phyloP scores from a whole-genome alignment of 192 early-diverging fungal genomes.

The Spizellomyces punctatus region DNA sequence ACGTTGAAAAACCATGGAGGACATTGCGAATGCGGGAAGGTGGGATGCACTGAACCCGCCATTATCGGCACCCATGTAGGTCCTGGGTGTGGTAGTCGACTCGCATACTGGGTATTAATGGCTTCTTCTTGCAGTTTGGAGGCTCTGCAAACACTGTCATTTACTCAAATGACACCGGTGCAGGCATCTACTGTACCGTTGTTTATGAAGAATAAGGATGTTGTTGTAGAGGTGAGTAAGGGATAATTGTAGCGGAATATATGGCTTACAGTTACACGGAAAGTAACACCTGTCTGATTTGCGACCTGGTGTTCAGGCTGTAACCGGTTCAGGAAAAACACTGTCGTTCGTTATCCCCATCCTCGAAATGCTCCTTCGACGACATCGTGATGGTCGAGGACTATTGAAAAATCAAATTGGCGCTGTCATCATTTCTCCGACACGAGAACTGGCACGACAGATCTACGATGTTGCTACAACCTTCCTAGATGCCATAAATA shows the following conservation, averaged over 20 bases:
- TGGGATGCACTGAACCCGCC: constrained; percentile 67
- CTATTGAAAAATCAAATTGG: constrained; percentile 79
- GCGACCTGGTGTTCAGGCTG: constrained; percentile 57
- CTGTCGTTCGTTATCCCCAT: constrained; percentile 90
- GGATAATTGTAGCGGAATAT: not conserved
- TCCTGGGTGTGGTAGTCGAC: not conserved
- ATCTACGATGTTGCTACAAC: constrained; percentile 72
- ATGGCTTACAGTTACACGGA: no score
- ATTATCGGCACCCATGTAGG: constrained; percentile 56
- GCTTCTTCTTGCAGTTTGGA: constrained; percentile 13
- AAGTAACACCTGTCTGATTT: not conserved
- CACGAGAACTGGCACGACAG: constrained; percentile 87
- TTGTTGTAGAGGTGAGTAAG: constrained; percentile 78
- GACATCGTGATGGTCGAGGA: constrained; percentile 50
- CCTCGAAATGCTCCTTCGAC: constrained; percentile 78
- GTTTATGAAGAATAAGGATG: constrained; percentile 91
- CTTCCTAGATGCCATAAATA: constrained; percentile 50
- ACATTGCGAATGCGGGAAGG: constrained; percentile 51
- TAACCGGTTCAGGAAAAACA: constrained; percentile 97
- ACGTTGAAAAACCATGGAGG: constrained; percentile 11
- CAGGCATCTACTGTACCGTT: constrained; percentile 90
- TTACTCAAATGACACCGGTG: constrained; percentile 89
- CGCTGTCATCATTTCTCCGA: constrained; percentile 87
- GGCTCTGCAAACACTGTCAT: constrained; percentile 65
- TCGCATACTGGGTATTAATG: not conserved